phyloP scores from a whole-genome alignment of 1,284 basidiomycete genomes.

The Apiotrichum brassicae region DNA sequence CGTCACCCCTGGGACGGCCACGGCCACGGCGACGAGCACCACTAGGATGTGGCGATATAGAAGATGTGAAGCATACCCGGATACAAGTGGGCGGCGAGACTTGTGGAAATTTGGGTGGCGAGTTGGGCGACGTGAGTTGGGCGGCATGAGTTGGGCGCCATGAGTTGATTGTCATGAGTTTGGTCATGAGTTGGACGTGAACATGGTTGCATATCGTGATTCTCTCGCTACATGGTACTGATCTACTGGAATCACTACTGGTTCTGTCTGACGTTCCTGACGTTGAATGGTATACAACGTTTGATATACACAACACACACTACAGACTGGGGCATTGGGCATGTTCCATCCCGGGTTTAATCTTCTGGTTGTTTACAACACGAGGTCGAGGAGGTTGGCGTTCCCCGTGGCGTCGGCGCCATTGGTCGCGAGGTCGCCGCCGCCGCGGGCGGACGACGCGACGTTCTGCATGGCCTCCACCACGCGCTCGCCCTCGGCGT shows the following conservation, averaged over 20 bases:
- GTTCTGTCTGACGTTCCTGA: too few species aligned
- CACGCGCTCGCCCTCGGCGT: conserved; percentile 23
- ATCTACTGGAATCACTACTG: too few species aligned
- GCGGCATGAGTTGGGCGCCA: too few species aligned
- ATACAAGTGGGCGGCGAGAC: not conserved
- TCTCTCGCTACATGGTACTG: too few species aligned
- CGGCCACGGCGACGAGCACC: conserved; percentile 26
- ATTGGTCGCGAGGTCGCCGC: conserved; percentile 31
- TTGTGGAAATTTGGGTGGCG: too few species aligned
- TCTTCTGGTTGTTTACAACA: too few species aligned
- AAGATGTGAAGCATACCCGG: conserved; percentile 3
- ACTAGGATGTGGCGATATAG: not conserved
- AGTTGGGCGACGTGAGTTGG: too few species aligned
- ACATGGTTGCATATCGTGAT: too few species aligned
- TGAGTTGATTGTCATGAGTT: too few species aligned
- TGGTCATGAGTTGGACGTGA: too few species aligned
- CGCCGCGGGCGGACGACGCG: conserved; percentile 35
- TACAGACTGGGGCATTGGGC: too few species aligned
- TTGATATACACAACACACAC: not conserved
- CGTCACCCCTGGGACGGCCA: conserved; percentile 50
- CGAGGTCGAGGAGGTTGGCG: not conserved
- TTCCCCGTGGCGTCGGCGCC: conserved; percentile 17
- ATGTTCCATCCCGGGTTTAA: too few species aligned
- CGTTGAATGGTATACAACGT: not conserved
- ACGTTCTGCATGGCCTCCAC: conserved; percentile 33